Percentiles rank a stretch among this genome's conserved stretches.
These are phyloP conservation scores for Cicer bijugum DNA, from an alignment of 306 rosid species.

Conservation along the genomic window DNA sequence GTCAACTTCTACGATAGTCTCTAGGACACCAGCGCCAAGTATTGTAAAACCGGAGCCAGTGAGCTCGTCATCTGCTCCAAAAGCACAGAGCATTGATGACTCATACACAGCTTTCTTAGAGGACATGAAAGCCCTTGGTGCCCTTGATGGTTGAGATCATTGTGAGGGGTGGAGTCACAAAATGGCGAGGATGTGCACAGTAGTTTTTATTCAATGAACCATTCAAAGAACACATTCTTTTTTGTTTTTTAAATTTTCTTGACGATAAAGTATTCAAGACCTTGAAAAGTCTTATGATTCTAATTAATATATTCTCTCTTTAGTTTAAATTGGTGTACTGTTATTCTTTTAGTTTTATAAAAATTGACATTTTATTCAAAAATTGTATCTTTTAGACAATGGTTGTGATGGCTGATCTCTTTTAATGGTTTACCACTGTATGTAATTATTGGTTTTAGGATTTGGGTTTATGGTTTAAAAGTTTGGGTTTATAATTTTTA, in stretches of 20 bases:
- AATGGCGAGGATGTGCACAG: constrained; percentile 18
- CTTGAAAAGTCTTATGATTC: constrained; percentile 26
- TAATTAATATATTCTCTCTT: constrained; percentile 18
- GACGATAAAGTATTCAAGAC: constrained; percentile 33
- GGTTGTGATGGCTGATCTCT: not conserved
- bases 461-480: not conserved
- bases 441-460: not conserved
- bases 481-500: not conserved
- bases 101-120: constrained; percentile 77
- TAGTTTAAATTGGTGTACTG: not conserved
- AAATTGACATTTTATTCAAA: not conserved
- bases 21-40: constrained; percentile 52
- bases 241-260: constrained; percentile 6
- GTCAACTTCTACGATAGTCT: constrained; percentile 50
- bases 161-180: constrained; percentile 12
- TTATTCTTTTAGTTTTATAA: not conserved
- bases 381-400: not conserved
- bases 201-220: constrained; percentile 30
- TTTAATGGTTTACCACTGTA: not conserved
- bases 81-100: constrained; percentile 72
- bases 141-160: constrained; percentile 70
- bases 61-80: constrained; percentile 64
- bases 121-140: constrained; percentile 88
- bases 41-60: constrained; percentile 57
- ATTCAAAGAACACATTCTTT: constrained; percentile 22